Evolutionary conservation across 1,284 basidiomycete genomes (phyloP), one percentile per base, ranked within the genome.

Genomic region (Mycosarcoma maydis): DNA sequence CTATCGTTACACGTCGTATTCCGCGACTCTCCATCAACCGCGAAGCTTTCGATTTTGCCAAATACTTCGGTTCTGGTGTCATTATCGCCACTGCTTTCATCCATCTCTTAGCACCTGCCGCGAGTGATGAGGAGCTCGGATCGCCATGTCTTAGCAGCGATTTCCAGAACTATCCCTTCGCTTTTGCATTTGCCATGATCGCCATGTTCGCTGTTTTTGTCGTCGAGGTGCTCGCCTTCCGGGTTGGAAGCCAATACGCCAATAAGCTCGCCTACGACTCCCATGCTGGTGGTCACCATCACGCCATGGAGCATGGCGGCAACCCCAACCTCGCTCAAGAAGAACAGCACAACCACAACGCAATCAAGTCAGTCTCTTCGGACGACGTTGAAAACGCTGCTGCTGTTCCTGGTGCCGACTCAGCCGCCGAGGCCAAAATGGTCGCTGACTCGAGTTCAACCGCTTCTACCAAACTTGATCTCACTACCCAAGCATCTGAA

Each of bases 11-110:
- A 3, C 86, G 84, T 49, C 85, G 88, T 42, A 85, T 88, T 3
- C 62, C 72, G 0, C 42, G 62, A 0, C 44, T 84, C 17, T 34
- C 55, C 3, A 73, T 84, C 14, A 83, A 84, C 3, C 60, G 54
- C 1, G 38, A 65, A 10, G 56, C 74, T 20, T 79, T 76, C 69
- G 72, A 71, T 56, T 93, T 95, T 79, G 90, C 91, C 26, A 96
- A 95, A 83, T 98, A 91, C 84, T 97, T 97, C 83, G 95, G 95
- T 42, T 93, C 92, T 8, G 71, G 46, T 48, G 67, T 77, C 61
- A 81, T 85, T 53, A 91, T 98, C 67, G 92, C 92, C 0, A 98
- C 95, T 6, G 83, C 83, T 3, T 83, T 85, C 60, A 84, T 85
- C 33, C 85, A 85, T 46, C 51, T 80, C 1, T 50, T 81, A 6